phyloP scores from a whole-genome alignment of 2,329 filamentous ascomycete species.

The Botryosphaeria dothidea region DNA sequence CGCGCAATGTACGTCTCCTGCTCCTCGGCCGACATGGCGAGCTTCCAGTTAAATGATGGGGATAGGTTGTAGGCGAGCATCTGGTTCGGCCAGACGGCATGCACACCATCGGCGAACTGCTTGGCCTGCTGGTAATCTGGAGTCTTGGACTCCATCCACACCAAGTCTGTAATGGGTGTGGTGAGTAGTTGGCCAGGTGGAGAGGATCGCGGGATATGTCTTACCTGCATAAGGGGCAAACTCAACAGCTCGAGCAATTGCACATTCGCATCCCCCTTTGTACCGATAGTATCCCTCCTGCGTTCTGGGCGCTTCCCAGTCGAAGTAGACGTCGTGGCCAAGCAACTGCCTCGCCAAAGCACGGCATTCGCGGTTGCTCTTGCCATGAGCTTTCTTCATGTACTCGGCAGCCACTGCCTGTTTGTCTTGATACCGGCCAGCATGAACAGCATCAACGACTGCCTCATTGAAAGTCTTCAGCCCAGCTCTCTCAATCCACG shows the following conservation, averaged over 20 bases:
- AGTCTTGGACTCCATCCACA: slow-evolving; percentile 99
- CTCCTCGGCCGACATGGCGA: slow-evolving; percentile 85
- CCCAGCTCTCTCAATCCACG: slow-evolving; percentile 31
- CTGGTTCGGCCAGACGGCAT: slow-evolving; percentile 91
- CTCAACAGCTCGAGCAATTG: slow-evolving; percentile 84
- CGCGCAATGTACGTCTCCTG: slow-evolving; percentile 98
- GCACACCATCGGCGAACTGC: slow-evolving; percentile 90
- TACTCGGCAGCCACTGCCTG: neutral
- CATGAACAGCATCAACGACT: neutral
- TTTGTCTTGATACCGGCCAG: neutral
- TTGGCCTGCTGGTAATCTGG: slow-evolving; percentile 88
- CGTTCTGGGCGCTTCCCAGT: slow-evolving; percentile 91
- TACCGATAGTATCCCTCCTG: slow-evolving; percentile 94
- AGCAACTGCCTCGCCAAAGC: slow-evolving; percentile 49
- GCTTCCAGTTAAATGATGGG: slow-evolving; percentile 99
- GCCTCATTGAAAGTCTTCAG: slow-evolving; percentile 17
- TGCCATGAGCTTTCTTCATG: neutral
- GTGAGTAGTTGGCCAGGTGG: neutral
- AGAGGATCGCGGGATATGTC: fast-evolving
- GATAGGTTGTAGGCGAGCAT: slow-evolving; percentile 99
- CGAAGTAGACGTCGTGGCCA: slow-evolving; percentile 81
- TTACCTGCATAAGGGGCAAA: slow-evolving; percentile 75
- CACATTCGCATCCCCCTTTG: slow-evolving; percentile 86
- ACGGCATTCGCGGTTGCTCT: neutral
- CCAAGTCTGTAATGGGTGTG: slow-evolving; percentile 65